phyloP scores from a whole-genome alignment of 805 yeast genomes.

The Pichia nanzhaoensis region DNA sequence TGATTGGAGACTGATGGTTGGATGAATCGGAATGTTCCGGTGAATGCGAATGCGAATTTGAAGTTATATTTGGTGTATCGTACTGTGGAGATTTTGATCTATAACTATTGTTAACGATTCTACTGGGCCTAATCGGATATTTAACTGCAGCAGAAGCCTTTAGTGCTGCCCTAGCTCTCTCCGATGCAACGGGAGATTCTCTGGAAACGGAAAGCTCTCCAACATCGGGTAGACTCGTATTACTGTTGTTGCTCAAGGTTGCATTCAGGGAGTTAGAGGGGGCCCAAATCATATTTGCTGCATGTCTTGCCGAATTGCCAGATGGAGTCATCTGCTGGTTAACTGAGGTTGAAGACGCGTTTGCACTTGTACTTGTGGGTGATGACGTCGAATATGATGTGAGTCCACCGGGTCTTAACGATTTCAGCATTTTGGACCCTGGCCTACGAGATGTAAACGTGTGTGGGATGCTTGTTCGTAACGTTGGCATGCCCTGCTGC shows the following conservation, averaged over 20 bases:
- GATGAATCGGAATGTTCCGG: background rate
- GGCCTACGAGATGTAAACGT: slow-evolving; percentile 5
- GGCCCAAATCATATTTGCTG: slow-evolving; percentile 34
- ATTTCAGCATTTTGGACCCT: slow-evolving; percentile 9
- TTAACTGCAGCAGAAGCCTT: slow-evolving; percentile 30
- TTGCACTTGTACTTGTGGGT: background rate
- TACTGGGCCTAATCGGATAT: slow-evolving; percentile 15
- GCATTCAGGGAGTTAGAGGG: slow-evolving; percentile 27
- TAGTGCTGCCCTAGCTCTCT: slow-evolving; percentile 28
- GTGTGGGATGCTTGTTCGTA: slow-evolving; percentile 12
- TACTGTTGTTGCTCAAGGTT: background rate
- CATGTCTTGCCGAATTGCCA: slow-evolving; percentile 25
- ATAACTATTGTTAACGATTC: background rate
- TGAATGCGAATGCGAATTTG: background rate
- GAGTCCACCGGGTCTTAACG: slow-evolving; percentile 8
- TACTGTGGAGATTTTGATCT: slow-evolving; percentile 5
- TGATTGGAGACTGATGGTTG: background rate
- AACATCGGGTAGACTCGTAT: background rate
- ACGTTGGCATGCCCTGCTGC: slow-evolving; percentile 5
- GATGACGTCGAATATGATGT: slow-evolving; percentile 2
- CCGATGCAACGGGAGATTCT: slow-evolving; percentile 13
- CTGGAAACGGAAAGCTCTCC: no score
- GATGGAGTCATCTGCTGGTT: no score
- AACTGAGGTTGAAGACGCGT: slow-evolving; percentile 7
- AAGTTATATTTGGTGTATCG: background rate